phyloP scores from a whole-genome alignment of 1,284 basidiomycete genomes.

The Psilocybe mexicana region DNA sequence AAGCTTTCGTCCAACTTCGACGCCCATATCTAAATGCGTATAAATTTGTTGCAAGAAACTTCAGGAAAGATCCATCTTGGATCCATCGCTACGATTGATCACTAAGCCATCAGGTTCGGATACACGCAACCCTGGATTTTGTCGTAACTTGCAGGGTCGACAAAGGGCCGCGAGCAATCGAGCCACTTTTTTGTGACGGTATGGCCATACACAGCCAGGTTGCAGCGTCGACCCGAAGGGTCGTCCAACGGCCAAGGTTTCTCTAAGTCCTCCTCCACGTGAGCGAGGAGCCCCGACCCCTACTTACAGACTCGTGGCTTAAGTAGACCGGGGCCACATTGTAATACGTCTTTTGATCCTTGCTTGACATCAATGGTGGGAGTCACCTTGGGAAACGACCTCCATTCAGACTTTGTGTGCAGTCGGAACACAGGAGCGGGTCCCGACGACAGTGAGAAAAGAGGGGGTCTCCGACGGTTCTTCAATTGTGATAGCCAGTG shows the following conservation, averaged over 20 bases:
- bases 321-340: background rate
- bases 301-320: background rate
- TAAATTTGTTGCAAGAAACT: background rate
- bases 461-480: background rate
- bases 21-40: constrained; percentile 13
- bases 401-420: background rate
- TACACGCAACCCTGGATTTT: constrained; percentile 5
- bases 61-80: background rate
- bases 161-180: background rate
- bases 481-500: background rate
- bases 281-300: background rate
- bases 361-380: no score
- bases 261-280: background rate
- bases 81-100: constrained; percentile 3
- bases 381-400: background rate
- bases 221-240: background rate
- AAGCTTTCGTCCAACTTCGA: background rate
- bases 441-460: background rate
- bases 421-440: background rate
- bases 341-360: background rate
- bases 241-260: background rate
- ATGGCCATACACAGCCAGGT: background rate
- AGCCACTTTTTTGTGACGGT: background rate
- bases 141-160: constrained; percentile 4
- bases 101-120: constrained; percentile 5